These are phyloP conservation scores for Diphasiastrum complanatum DNA, from an alignment of 83 land plant genomes.

Conservation along the genomic window DNA sequence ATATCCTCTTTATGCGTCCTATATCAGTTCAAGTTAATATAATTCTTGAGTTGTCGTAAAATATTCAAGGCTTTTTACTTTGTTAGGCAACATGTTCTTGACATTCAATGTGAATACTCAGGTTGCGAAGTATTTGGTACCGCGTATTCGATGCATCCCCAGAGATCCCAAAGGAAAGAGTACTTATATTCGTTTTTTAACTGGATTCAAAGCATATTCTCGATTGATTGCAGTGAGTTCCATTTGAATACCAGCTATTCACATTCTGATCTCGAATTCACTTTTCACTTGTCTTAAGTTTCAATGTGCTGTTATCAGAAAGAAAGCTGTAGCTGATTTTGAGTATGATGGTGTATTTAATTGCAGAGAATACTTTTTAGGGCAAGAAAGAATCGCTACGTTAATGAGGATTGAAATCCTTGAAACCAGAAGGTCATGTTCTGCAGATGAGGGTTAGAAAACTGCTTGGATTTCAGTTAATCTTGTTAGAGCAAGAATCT, in stretches of 20 bases:
- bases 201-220: slow-evolving; percentile 91
- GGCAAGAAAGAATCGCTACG: slow-evolving; percentile 67
- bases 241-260: neutral
- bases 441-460: too few species aligned
- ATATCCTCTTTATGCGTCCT: neutral
- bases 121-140: slow-evolving; percentile 91
- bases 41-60: slow-evolving; percentile 2
- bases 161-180: slow-evolving; percentile 57
- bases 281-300: neutral
- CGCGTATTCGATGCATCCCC: slow-evolving; percentile 56
- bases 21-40: neutral
- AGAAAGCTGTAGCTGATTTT: neutral
- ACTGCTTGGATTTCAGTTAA: too few species aligned
- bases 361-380: slow-evolving; percentile 79
- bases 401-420: slow-evolving; percentile 56
- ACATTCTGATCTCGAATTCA: neutral
- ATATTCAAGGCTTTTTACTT: neutral
- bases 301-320: neutral
- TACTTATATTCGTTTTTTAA: slow-evolving; percentile 84
- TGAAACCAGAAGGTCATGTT: neutral
- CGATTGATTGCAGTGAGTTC: slow-evolving; percentile 67
- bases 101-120: too few species aligned
- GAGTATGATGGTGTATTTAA: neutral
- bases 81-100: neutral
- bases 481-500: too few species aligned